Evolutionary conservation across 768 basidiomycete genomes (phyloP), one percentile per base, ranked within the genome.

Genomic region (Leccinum incarnatum): DNA sequence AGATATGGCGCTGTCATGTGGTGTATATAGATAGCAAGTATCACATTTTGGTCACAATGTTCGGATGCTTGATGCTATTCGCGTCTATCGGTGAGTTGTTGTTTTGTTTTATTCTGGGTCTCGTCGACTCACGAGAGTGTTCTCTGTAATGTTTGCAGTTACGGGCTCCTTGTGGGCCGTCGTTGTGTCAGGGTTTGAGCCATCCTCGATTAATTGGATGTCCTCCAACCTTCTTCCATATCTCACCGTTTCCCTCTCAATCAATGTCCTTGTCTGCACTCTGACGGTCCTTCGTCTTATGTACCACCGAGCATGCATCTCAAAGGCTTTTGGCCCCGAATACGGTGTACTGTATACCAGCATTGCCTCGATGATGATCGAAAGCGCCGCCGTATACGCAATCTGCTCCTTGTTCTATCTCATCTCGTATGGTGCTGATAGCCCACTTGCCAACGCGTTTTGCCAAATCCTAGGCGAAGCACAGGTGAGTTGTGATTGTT

Each of bases 321-420:
- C 64, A 21, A 68, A 23, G 32, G 66, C 58, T 34, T 69, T 74
- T 19, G 72, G 72, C n/a, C 55, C 60, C 1, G 66, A 19, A 11
- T 68, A 74, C n/a, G 66, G 69, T 21, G 47, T 34, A 8, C 62
- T 71, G 10, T 76, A 76, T 9, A 51, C 69, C 15, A 68, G 67
- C 57, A 67, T 75, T 30, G 69, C 73, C n/a, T 52, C 73, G 11
- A 71, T 75, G 67, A 58, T 75, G 6, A 51, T 76, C n/a, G 74
- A 75, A 60, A 73, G 73, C 5, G 72, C 74, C 14, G 59, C 72
- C 5, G 62, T 76, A 15, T 75, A 76, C 49, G 25, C 74, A 11
- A 62, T 66, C 48, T 64, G 62, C 30, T 75, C 74, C 0, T 45
- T 75, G 47, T 36, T 74, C 0, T 76, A 75, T 53, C 66, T 75